These are phyloP conservation scores for Eucalyptus cladocalyx DNA, from an alignment of 345 rosid species.

Conservation along the genomic window DNA sequence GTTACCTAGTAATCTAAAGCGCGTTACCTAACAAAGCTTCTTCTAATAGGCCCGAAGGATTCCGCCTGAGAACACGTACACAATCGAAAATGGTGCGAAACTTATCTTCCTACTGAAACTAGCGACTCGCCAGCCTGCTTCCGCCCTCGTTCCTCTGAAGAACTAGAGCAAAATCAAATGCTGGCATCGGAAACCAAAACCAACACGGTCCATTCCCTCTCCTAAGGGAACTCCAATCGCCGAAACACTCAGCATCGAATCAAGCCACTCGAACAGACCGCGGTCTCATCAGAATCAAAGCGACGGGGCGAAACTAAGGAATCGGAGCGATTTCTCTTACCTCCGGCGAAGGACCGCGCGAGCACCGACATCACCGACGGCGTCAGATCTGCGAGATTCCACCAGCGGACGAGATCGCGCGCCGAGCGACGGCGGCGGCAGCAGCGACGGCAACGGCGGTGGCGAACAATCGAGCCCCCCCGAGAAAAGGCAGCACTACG, in stretches of 20 bases:
- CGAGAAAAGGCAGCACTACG: conserved; percentile 6
- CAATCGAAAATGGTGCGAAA: neutral
- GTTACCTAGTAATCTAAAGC: neutral
- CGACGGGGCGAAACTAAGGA: neutral
- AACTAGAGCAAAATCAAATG: neutral
- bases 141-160: neutral
- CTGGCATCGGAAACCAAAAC: neutral
- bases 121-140: neutral
- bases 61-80: neutral
- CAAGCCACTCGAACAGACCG: neutral
- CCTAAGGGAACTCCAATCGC: neutral
- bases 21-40: neutral
- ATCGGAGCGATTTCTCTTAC: conserved; percentile 4
- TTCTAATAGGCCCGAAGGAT: neutral
- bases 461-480: neutral
- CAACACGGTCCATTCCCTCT: neutral
- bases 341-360: conserved; percentile 7
- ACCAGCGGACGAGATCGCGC: conserved; percentile 18
- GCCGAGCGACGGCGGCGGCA: neutral
- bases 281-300: neutral
- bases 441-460: neutral
- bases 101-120: neutral
- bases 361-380: conserved; percentile 60
- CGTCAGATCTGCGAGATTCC: conserved; percentile 43
- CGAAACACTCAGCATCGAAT: neutral